phyloP scores from a whole-genome alignment of 1,139 yeast species.

The Yamadazyma songkhlaensis region DNA sequence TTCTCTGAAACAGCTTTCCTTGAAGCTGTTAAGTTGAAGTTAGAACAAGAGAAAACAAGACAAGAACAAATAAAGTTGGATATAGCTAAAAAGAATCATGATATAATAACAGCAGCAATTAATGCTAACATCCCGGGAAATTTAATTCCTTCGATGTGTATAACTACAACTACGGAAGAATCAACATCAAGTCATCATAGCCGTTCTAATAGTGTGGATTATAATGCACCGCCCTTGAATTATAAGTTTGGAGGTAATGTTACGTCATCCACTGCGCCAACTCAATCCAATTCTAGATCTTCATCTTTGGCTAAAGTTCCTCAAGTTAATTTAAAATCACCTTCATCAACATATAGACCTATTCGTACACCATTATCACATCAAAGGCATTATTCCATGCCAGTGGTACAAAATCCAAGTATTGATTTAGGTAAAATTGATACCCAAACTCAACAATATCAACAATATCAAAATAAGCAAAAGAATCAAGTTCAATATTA shows the following conservation, averaged over 20 bases:
- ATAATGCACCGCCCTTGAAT: constrained; percentile 11
- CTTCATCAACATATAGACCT: constrained; percentile 28
- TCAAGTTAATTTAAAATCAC: constrained; percentile 51
- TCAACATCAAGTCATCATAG: constrained; percentile 9
- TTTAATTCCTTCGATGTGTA: constrained; percentile 65
- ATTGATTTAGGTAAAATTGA: constrained; percentile 16
- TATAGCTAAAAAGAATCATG: constrained; percentile 55
- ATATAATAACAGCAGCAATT: constrained; percentile 60
- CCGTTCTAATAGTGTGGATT: constrained; percentile 14
- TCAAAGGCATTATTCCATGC: constrained; percentile 46
- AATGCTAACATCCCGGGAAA: constrained; percentile 64
- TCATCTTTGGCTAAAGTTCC: constrained; percentile 71
- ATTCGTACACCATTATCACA: constrained; percentile 21
- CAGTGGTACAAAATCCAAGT: constrained; percentile 21
- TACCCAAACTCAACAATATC: constrained; percentile 9
- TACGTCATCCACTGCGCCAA: constrained; percentile 6
- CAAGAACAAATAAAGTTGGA: constrained; percentile 78
- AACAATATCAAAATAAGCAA: constrained; percentile 1
- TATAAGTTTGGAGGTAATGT: constrained; percentile 12
- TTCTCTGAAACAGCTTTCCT: constrained; percentile 60
- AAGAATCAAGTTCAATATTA: background rate
- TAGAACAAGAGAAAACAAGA: constrained; percentile 80
- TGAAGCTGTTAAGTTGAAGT: constrained; percentile 60
- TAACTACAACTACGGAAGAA: constrained; percentile 7
- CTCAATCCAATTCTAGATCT: constrained; percentile 13